Evolutionary conservation across 208 protist species (phyloP).

Genomic region (Leishmania martiniquensis): DNA sequence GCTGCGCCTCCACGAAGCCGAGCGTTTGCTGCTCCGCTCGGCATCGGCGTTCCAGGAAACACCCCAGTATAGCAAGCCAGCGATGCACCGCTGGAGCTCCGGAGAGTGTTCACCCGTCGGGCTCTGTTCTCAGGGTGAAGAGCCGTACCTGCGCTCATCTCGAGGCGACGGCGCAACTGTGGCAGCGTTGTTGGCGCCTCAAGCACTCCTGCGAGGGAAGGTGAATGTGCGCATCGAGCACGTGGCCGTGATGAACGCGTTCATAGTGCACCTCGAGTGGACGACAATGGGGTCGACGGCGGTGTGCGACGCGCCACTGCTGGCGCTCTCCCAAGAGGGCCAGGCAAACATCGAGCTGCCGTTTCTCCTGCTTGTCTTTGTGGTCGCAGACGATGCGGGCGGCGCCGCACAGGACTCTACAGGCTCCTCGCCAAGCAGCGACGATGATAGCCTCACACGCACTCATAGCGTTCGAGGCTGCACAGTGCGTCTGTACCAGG

Average conservation of each 20-base stretch:
- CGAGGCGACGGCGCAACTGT: neutral
- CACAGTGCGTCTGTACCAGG: slow-evolving; percentile 21
- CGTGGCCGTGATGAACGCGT: slow-evolving; percentile 14
- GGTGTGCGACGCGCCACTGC: neutral
- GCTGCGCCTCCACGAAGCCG: neutral
- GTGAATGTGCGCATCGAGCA: slow-evolving; percentile 28
- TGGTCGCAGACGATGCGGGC: neutral
- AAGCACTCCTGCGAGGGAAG: slow-evolving; percentile 5
- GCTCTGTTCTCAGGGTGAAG: neutral
- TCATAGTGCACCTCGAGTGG: slow-evolving; percentile 28
- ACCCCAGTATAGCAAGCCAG: neutral
- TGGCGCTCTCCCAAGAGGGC: neutral
- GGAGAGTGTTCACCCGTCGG: neutral
- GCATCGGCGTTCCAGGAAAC: neutral
- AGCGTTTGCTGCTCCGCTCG: neutral
- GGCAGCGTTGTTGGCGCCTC: neutral
- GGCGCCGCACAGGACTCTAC: neutral
- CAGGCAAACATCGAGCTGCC: slow-evolving; percentile 21
- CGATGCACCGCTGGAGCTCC: neutral
- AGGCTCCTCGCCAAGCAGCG: neutral
- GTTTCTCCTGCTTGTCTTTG: slow-evolving; percentile 28
- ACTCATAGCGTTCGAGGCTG: neutral
- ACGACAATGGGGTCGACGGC: neutral
- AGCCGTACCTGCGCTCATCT: neutral
- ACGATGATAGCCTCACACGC: neutral